Base-by-base conservation (phyloP, 805 yeast species). In the Zygoascus bituminiphila region DNA sequence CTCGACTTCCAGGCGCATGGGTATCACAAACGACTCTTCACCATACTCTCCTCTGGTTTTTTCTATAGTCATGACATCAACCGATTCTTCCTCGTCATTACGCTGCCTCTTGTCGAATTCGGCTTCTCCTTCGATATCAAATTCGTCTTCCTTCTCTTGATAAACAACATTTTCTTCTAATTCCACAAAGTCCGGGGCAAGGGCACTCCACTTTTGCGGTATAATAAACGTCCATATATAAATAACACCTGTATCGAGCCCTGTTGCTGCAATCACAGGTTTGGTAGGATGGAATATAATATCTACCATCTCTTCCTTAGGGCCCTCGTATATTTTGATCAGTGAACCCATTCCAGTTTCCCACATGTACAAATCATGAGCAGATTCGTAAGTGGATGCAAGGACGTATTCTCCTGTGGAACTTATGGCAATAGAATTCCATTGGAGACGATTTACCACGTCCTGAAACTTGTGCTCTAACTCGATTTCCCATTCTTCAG, bases 181-280 rank as follows among this genome's bases (percentile, higher is more conserved):
- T 63, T 89, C 97, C 43, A 84, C 95, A 62, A 91, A 89, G 63
- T 91, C 98, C 0, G 97, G 97, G 0, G 97, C 97, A 57, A 89
- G 70, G 0, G 97, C 95, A 64, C 94, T 84, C 98, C 98, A 89
- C 66, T 86, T 84, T 58, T 88, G 96, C 0, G 95, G 94, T 19
- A 85, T 78, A 36, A 77, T 76, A 8, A 86, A 75, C 44, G 83
- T 77, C 96, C 97, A 91, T 37, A 84, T 62, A 60, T 85, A 88
- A 1, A 89, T 75, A 35, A 79, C 72, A 1, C 97, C 97, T 26
- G 85, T 54, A 59, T 89, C 98, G 47, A 86, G 68, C 0, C 97
- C 96, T 24, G 86, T 84, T 15, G 95, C 84, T 8, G 83, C 84
- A 29, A 91, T 79, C 52, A 77, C 69, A 63, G 95, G 87, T 47